Percentiles rank a stretch among this genome's conserved stretches.
These are phyloP conservation scores for Erythrophleum fordii DNA, from an alignment of 306 rosid species.

Conservation along the genomic window DNA sequence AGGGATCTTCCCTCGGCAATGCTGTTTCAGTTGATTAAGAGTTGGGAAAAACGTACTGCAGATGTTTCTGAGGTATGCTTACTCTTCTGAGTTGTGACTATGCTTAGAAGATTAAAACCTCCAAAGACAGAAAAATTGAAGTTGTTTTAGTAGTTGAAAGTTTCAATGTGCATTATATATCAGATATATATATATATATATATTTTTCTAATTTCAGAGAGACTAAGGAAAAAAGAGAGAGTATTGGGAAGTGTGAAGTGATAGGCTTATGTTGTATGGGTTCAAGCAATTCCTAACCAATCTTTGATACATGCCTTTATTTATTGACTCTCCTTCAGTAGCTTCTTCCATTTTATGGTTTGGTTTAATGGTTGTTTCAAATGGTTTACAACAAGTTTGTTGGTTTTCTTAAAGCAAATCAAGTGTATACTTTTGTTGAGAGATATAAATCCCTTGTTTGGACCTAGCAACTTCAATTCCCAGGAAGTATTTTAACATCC, in stretches of 20 bases:
- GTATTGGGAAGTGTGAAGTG: not conserved
- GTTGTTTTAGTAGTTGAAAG: not conserved
- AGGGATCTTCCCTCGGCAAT: slow-evolving; percentile 77
- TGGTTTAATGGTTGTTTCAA: too few species aligned
- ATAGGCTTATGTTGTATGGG: not conserved
- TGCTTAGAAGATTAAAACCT: slow-evolving; percentile 25
- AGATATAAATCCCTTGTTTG: too few species aligned
- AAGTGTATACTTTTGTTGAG: too few species aligned
- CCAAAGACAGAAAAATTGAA: not conserved
- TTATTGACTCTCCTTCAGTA: not conserved
- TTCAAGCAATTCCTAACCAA: not conserved
- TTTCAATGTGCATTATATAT: not conserved
- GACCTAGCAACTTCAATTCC: too few species aligned
- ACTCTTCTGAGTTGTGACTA: slow-evolving; percentile 30
- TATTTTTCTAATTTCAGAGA: not conserved
- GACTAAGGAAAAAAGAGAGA: not conserved
- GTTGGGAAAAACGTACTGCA: slow-evolving; percentile 70
- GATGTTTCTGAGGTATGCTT: slow-evolving; percentile 69
- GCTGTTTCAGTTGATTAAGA: slow-evolving; percentile 64
- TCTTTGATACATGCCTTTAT: not conserved
- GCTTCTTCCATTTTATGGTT: too few species aligned
- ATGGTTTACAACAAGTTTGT: too few species aligned
- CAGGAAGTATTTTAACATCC: too few species aligned
- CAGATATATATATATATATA: not conserved
- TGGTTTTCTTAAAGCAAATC: too few species aligned